Evolutionary conservation across 1,284 basidiomycete species (phyloP), one percentile per base, ranked within the genome.

Genomic region (Psilocybe mexicana): DNA sequence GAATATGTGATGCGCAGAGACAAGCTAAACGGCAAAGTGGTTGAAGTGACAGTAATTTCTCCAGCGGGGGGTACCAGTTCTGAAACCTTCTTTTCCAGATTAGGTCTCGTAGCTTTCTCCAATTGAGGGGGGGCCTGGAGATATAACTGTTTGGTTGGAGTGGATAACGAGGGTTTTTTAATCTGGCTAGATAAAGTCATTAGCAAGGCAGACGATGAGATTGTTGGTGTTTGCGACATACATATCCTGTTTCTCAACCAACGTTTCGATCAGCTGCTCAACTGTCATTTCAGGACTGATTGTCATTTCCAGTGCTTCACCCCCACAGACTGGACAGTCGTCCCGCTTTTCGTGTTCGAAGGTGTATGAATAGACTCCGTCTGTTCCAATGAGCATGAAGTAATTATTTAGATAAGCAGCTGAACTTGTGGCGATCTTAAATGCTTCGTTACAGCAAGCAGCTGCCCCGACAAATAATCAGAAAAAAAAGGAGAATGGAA

Each of bases 391-490:
- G 47, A 95, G 80, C 92, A 95, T 95, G 83, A 99, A 98, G 75
- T 99, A 99, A 74, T 99, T 99, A 77, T 98, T 93, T 43, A 99
- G 81, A 71, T 88, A 97, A 1, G 95, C 93, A 0, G 96, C 96
- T 26, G 92, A 91, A 60, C 88, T 93, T 0, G 97, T 99, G 18
- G 94, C 96, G 59, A 99, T 93, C 76, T 99, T 99, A 83, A 99
- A 95, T 7, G 97, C 97, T 76, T 99, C 97, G 65, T 98, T 98
- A 69, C 96, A 99, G 75, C 97, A 99, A 2, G 96, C 93, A 12
- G 96, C 96, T 95, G 55, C 51, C 47, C 38, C 47, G 28, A 25
- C 12, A 23, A 51, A 59, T 25, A 25, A 12, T 43, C 50, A 14
- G 23, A 6, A 40, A 30, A n/a, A 10, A 28, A 49, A 3, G 28